Percentiles rank a stretch among this genome's conserved stretches.
These are phyloP conservation scores for Phaeosphaeriaceae sp. DNA, from an alignment of 2,329 filamentous ascomycete genomes.

Conservation along the genomic window DNA sequence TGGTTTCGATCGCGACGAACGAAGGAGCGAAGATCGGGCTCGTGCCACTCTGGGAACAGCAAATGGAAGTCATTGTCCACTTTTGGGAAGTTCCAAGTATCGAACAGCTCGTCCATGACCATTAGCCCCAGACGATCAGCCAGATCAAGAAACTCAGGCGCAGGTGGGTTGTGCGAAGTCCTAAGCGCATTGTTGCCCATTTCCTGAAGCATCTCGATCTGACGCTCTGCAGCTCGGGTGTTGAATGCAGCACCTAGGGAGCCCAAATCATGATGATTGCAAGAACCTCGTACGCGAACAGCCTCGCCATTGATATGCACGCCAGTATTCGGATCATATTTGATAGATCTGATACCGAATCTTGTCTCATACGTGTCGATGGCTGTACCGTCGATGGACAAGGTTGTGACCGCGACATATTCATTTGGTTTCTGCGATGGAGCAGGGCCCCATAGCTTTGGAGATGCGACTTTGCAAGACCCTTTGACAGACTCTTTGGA, in stretches of 20 bases:
- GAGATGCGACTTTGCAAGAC: conserved; percentile 47
- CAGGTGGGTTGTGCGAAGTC: conserved; percentile 63
- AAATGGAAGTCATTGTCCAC: conserved; percentile 58
- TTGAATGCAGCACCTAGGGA: conserved; percentile 61
- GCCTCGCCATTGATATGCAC: conserved; percentile 57
- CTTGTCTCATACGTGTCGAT: conserved; percentile 58
- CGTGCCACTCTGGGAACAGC: conserved; percentile 62
- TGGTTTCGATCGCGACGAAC: conserved; percentile 64
- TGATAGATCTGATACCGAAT: conserved; percentile 59
- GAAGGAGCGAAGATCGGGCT: conserved; percentile 60
- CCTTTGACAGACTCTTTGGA: conserved; percentile 43
- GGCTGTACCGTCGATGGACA: conserved; percentile 29
- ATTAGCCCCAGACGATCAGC: conserved; percentile 60
- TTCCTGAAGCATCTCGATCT: conserved; percentile 59
- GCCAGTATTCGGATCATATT: conserved; percentile 52
- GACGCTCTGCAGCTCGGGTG: conserved; percentile 56
- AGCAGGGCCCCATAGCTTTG: conserved; percentile 58
- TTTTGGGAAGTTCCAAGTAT: conserved; percentile 59
- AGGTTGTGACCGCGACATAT: conserved; percentile 56
- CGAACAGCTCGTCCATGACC: conserved; percentile 63
- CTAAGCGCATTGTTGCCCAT: conserved; percentile 61
- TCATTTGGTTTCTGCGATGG: conserved; percentile 57
- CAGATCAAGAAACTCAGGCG: conserved; percentile 58
- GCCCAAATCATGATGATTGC: conserved; percentile 61
- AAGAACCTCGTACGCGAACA: conserved; percentile 56